Evolutionary conservation across 1,284 basidiomycete species (phyloP).

Genomic region (Trametes versicolor): DNA sequence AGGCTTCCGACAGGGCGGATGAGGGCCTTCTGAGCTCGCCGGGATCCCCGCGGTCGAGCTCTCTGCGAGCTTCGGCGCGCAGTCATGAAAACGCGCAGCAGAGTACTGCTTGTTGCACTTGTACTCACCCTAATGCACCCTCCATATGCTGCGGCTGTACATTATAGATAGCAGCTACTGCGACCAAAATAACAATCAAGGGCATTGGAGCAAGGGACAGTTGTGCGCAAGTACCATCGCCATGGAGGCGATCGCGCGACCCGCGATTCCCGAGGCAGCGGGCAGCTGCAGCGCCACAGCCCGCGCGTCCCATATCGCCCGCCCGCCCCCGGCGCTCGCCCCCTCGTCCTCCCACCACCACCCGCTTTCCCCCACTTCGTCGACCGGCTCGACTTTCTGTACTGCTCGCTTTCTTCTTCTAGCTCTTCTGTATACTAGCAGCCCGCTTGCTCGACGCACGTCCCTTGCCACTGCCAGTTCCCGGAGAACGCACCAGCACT

Average conservation of each 20-base stretch:
- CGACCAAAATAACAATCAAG: constrained; percentile 26
- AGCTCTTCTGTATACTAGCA: constrained; percentile 31
- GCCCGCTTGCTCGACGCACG: constrained; percentile 33
- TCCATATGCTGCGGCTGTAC: neutral
- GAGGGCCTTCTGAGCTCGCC: constrained; percentile 31
- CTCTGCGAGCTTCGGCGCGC: neutral
- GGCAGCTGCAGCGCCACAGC: constrained; percentile 25
- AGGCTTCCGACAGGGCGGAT: constrained; percentile 67
- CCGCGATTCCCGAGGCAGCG: constrained; percentile 8
- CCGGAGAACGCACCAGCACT: constrained; percentile 25
- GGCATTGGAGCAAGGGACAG: constrained; percentile 14
- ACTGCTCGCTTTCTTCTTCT: constrained; percentile 11
- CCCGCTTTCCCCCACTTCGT: constrained; percentile 27
- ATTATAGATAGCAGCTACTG: neutral
- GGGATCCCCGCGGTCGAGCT: constrained; percentile 14
- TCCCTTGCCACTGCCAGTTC: constrained; percentile 26
- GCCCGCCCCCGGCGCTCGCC: constrained; percentile 9
- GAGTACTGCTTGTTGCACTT: constrained; percentile 10
- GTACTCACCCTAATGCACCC: neutral
- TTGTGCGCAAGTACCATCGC: constrained; percentile 19
- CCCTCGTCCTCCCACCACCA: constrained; percentile 21
- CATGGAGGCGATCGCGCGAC: constrained; percentile 29
- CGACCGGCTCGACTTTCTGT: constrained; percentile 46
- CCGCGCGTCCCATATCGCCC: constrained; percentile 19
- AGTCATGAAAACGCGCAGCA: constrained; percentile 10